Conservation (phyloP, 768 basidiomycete species). For the Myochromella boudieri region DNA sequence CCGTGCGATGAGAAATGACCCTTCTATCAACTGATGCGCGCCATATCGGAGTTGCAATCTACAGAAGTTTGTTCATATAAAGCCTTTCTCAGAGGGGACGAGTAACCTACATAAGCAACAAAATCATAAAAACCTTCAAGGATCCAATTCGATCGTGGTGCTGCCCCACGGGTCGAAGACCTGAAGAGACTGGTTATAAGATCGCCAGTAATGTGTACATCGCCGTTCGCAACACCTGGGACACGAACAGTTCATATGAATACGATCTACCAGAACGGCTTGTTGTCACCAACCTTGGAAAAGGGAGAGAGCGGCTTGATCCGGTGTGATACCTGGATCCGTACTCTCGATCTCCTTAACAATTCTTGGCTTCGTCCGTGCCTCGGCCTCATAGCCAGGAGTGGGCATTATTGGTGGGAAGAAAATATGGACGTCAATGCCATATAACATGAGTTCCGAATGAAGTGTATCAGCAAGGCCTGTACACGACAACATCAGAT, state of each 20-base stretch:
- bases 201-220: conserved; percentile 76
- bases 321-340: conserved; percentile 64
- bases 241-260: neutral
- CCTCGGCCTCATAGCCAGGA: conserved; percentile 75
- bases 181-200: conserved; percentile 67
- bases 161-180: conserved; percentile 60
- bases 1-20: conserved; percentile 41
- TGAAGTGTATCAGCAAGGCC: conserved; percentile 83
- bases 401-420: conserved; percentile 81
- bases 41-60: conserved; percentile 57
- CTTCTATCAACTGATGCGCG: conserved; percentile 47
- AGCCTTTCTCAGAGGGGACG: conserved; percentile 1
- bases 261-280: neutral
- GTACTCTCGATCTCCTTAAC: conserved; percentile 73
- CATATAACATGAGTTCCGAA: conserved; percentile 76
- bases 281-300: conserved; percentile 46
- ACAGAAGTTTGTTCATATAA: conserved; percentile 4
- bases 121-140: conserved; percentile 52
- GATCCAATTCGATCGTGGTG: conserved; percentile 58
- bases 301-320: conserved; percentile 58
- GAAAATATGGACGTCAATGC: conserved; percentile 76
- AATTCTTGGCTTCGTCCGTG: conserved; percentile 73
- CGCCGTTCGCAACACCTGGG: conserved; percentile 64
- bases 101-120: conserved; percentile 42
- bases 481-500: conserved; percentile 29